Base-by-base conservation (phyloP, 257 asterid genomes). In the Solanum etuberosum region DNA sequence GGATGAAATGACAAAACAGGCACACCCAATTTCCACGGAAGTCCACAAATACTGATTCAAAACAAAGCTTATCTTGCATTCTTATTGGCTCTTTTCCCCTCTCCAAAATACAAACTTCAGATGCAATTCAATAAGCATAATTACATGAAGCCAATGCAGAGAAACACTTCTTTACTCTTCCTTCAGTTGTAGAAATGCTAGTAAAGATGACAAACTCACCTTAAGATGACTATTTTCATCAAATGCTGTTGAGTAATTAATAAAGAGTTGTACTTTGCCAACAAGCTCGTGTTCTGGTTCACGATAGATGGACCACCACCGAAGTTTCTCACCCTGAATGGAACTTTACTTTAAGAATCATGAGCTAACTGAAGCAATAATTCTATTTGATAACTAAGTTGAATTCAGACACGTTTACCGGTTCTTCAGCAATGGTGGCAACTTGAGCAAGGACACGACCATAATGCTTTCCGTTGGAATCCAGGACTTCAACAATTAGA, bases 381-480 rank as follows among this genome's bases (percentile, higher is more conserved):
- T 81, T 63, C 63, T 87, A n/a, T 27, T 29, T 72, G 57, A 87
- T 54, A 76, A 72, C 83, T 34, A 71, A 25, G 70, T 65, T 65
- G 86, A 80, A 59, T 46, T 83, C 42, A 67, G 29, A 25, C 37
- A 86, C 63, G 31, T 89, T 78, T 68, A 92, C 94, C 76, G 89
- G 91, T 87, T 92, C 93, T 73, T 92, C 94, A 43, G 93, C 93
- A 90, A 92, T 92, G 77, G 91, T 86, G 73, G 93, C 94, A 63
- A 92, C 90, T 91, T 92, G 93, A 74, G 93, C 94, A 86, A 91
- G 90, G 20, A 92, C 93, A 81, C 92, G 94, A 6, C 94, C 94
- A 83, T 83, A 91, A 43, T 89, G 93, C 65, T 89, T 90, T 65
- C 94, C 94, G 57, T 84, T 89, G 85, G 94, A 92, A 90, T 92